Evolutionary conservation across 352 stramenopile species (phyloP).

Genomic region (Salisapilia sapeloensis): DNA sequence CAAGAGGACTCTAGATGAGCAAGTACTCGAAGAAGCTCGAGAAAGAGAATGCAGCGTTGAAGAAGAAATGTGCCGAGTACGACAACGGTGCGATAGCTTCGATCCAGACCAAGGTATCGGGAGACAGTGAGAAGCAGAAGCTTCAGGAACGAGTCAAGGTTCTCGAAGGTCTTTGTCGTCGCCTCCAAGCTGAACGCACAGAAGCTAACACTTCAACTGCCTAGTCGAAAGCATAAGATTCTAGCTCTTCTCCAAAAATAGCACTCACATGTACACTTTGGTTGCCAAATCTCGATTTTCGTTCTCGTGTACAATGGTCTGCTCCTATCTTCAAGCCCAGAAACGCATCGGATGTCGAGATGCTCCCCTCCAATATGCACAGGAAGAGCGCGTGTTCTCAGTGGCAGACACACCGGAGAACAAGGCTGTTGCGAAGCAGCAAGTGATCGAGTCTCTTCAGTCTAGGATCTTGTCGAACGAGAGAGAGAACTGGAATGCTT

Average conservation of each 20-base stretch:
- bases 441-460: slow-evolving; percentile 36
- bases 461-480: slow-evolving; percentile 41
- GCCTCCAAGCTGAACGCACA: slow-evolving; percentile 67
- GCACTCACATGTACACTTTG: slow-evolving; percentile 1
- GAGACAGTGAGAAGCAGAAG: slow-evolving; percentile 42
- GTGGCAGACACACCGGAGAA: slow-evolving; percentile 27
- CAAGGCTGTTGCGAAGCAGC: slow-evolving; percentile 39
- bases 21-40: slow-evolving; percentile 79
- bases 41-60: slow-evolving; percentile 64
- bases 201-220: slow-evolving; percentile 1
- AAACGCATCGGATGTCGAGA: slow-evolving; percentile 47
- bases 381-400: slow-evolving; percentile 58
- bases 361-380: slow-evolving; percentile 48
- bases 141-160: slow-evolving; percentile 70
- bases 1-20: slow-evolving; percentile 19
- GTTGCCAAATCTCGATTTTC: too few relatives aligned
- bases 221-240: not conserved
- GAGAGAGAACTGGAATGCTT: slow-evolving; percentile 35
- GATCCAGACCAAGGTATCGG: slow-evolving; percentile 55
- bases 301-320: too few relatives aligned
- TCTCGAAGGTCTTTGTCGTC: slow-evolving; percentile 65
- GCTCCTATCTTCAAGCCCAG: slow-evolving; percentile 13
- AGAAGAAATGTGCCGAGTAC: slow-evolving; percentile 72
- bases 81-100: slow-evolving; percentile 54
- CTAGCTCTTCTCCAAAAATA: not conserved